Conservation (phyloP, 208 protist species). For the Trypanosoma mega region DNA sequence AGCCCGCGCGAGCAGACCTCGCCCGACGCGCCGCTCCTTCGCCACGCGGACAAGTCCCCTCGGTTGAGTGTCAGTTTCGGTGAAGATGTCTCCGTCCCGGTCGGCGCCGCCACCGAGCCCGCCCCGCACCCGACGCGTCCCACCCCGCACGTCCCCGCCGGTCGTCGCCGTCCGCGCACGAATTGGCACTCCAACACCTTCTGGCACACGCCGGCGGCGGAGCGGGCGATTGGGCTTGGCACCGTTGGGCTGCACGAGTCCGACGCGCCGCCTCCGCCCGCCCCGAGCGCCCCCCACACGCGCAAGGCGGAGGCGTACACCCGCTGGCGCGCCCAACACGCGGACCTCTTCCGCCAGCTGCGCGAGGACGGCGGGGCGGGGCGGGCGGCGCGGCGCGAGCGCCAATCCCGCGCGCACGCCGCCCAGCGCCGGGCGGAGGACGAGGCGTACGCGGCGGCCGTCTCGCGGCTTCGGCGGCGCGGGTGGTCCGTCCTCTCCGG, state of each 20-base stretch:
- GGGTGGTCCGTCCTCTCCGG: slow-evolving; percentile 13
- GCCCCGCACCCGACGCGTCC: background rate
- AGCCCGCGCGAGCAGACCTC: too few species aligned
- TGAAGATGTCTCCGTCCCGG: background rate
- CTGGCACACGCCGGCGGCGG: slow-evolving; percentile 27
- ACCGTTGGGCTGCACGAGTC: slow-evolving; percentile 50
- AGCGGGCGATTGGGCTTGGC: slow-evolving; percentile 36
- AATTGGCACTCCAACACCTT: slow-evolving; percentile 9
- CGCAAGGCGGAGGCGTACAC: slow-evolving; percentile 37
- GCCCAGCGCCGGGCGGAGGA: slow-evolving; percentile 2
- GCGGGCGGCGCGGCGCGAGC: slow-evolving; percentile 13
- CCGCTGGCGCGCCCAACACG: slow-evolving; percentile 55
- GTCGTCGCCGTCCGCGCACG: background rate
- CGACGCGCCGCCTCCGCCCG: slow-evolving; percentile 10
- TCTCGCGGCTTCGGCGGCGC: slow-evolving; percentile 2
- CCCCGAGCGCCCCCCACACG: slow-evolving; percentile 21
- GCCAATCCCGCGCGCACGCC: slow-evolving; percentile 3
- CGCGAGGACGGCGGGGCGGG: slow-evolving; percentile 16
- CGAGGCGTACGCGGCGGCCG: slow-evolving; percentile 27
- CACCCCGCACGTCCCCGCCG: background rate
- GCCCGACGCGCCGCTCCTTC: too few species aligned
- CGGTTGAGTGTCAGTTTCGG: too few species aligned
- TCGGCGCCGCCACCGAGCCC: background rate
- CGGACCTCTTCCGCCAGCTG: slow-evolving; percentile 24
- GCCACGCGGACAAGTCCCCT: too few species aligned